Evolutionary conservation across 148 eudicot genomes (phyloP).

Genomic region (Chenopodium suecicum): DNA sequence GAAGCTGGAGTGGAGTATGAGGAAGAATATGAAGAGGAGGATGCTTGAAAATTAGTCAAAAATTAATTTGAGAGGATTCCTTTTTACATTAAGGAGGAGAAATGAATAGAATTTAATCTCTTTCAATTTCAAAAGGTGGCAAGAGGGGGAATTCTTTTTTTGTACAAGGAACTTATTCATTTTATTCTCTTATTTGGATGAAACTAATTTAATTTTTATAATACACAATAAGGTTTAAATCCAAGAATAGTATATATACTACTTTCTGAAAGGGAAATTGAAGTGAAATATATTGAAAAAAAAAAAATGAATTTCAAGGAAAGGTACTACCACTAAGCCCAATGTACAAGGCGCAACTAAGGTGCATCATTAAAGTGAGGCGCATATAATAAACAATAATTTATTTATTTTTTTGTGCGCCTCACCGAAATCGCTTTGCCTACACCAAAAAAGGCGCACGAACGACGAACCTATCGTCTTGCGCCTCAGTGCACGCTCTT

Average conservation of each 20-base stretch:
- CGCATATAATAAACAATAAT: too few species aligned
- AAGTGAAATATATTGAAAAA: too few species aligned
- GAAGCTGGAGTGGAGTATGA: constrained; percentile 31
- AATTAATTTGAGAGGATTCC: neutral
- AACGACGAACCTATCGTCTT: too few species aligned
- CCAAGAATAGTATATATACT: neutral
- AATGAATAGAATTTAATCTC: neutral
- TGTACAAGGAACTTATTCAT: neutral
- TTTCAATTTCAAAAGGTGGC: neutral
- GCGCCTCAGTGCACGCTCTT: too few species aligned
- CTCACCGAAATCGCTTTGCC: too few species aligned
- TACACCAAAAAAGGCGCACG: too few species aligned
- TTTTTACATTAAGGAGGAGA: neutral
- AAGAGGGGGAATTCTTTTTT: constrained; percentile 1
- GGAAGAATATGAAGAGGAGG: constrained; percentile 14
- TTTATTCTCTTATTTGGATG: neutral
- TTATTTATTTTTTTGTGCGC: too few species aligned
- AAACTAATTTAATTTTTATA: neutral
- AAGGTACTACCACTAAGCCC: too few species aligned
- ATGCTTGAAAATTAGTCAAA: constrained; percentile 12
- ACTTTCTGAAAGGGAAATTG: neutral
- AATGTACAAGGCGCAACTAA: too few species aligned
- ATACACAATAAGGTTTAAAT: neutral
- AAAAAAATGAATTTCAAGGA: too few species aligned
- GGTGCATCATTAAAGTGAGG: too few species aligned